These are phyloP conservation scores for Prosopis cineraria DNA, from an alignment of 306 rosid species.

Conservation along the genomic window DNA sequence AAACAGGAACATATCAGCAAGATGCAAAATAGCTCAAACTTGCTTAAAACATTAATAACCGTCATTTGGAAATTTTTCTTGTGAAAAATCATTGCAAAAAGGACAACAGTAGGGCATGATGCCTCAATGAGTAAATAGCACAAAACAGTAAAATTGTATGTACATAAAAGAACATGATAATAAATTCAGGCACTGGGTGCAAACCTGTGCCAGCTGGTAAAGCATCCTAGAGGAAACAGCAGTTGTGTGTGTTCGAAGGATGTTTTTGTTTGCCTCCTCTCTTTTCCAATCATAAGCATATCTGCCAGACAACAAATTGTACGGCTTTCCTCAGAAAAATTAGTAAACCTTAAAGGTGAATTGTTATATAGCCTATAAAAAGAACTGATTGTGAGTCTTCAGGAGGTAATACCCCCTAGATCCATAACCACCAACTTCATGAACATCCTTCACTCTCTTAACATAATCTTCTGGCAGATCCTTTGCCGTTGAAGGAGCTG, in stretches of 20 bases:
- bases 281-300: slow-evolving; percentile 89
- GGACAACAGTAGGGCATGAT: not conserved
- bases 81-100: slow-evolving; percentile 9
- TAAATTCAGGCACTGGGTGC: slow-evolving; percentile 29
- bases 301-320: slow-evolving; percentile 42
- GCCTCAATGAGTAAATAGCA: slow-evolving; percentile 6
- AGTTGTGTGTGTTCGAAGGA: slow-evolving; percentile 90
- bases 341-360: slow-evolving; percentile 3
- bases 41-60: slow-evolving; percentile 5
- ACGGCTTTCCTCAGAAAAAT: slow-evolving; percentile 21
- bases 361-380: slow-evolving; percentile 12
- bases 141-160: slow-evolving; percentile 18
- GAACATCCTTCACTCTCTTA: slow-evolving; percentile 81
- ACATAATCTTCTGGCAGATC: slow-evolving; percentile 92
- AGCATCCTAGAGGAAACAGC: slow-evolving; percentile 97
- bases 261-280: slow-evolving; percentile 90
- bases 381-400: slow-evolving; percentile 3
- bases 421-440: slow-evolving; percentile 88
- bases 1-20: not conserved
- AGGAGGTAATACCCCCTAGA: slow-evolving; percentile 76
- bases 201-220: slow-evolving; percentile 78
- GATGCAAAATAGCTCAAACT: slow-evolving; percentile 24
- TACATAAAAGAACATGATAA: slow-evolving; percentile 7
- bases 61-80: not conserved
- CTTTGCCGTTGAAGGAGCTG: slow-evolving; percentile 85